Percentiles rank a stretch among this genome's conserved stretches.
Conservation (phyloP, 306 rosid species). For the Cucurbita ficifolia region DNA sequence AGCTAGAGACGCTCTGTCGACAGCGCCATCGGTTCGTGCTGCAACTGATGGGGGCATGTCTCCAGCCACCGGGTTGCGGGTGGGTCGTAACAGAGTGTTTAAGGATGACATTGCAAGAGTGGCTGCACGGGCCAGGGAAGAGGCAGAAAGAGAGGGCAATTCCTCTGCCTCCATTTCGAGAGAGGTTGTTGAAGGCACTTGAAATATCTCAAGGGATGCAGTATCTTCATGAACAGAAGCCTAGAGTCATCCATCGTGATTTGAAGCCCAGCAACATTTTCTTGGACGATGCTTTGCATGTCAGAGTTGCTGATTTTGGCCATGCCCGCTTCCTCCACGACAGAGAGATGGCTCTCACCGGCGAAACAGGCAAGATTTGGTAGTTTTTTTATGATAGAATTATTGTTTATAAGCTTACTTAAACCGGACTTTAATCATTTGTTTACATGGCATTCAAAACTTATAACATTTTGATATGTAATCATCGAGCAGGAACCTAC, state of each 20-base stretch:
- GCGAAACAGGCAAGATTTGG: conserved; percentile 26
- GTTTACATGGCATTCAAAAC: background rate
- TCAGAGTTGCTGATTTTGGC: conserved; percentile 64
- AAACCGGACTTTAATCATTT: background rate
- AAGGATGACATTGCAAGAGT: conserved; percentile 39
- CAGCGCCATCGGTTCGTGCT: conserved; percentile 62
- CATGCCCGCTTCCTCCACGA: conserved; percentile 62
- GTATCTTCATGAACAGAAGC: conserved; percentile 67
- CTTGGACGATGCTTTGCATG: conserved; percentile 42
- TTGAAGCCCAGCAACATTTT: conserved; percentile 63
- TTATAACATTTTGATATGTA: background rate
- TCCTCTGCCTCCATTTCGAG: conserved; percentile 33
- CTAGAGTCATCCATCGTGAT: conserved; percentile 54
- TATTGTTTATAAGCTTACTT: too few relatives aligned
- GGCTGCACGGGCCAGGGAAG: conserved; percentile 61
- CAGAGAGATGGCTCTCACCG: conserved; percentile 40
- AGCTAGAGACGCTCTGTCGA: conserved; percentile 43
- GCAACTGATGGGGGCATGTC: conserved; percentile 64
- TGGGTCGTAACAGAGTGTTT: conserved; percentile 58
- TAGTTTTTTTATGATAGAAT: too few relatives aligned
- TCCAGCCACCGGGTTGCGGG: conserved; percentile 54
- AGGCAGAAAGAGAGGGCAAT: conserved; percentile 22
- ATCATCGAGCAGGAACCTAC: conserved; percentile 35
- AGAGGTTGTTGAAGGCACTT: conserved; percentile 33
- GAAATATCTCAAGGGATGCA: conserved; percentile 75